Evolutionary conservation across 2,329 filamentous ascomycete genomes (phyloP).

Genomic region (Xylaria sp.): DNA sequence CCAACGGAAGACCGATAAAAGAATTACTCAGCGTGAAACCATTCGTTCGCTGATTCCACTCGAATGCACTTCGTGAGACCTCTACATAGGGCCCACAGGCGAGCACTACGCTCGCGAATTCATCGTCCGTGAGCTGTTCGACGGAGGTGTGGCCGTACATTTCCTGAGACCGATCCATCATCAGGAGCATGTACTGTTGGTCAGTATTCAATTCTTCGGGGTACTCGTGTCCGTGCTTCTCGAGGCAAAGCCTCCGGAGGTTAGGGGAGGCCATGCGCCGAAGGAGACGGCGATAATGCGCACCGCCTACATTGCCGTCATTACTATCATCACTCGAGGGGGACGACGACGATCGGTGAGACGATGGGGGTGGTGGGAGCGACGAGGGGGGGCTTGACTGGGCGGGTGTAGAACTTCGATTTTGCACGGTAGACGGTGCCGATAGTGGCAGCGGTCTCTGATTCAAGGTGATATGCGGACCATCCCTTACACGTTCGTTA

Average conservation of each 20-base stretch:
- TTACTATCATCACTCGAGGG: not conserved
- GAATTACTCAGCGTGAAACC: not conserved
- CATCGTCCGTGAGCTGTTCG: not conserved
- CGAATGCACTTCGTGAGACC: not conserved
- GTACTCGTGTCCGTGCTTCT: not conserved
- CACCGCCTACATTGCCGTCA: not conserved
- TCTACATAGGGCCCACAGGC: not conserved
- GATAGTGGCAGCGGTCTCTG: not conserved
- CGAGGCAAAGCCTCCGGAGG: not conserved
- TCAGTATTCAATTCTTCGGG: not conserved
- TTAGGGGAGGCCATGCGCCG: not conserved
- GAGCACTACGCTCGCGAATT: not conserved
- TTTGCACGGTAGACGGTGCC: not conserved
- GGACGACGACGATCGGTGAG: not conserved
- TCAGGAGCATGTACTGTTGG: not conserved
- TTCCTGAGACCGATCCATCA: not conserved
- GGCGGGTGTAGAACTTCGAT: not conserved
- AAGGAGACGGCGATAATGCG: not conserved
- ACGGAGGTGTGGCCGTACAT: not conserved
- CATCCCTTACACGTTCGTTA: conserved; percentile 14
- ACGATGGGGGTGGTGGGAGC: too few relatives aligned
- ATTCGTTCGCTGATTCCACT: not conserved
- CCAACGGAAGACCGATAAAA: not conserved
- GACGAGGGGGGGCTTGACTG: not conserved
- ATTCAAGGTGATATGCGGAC: conserved; percentile 10